Conservation (phyloP, 805 yeast genomes). For the Lachancea meyersii region DNA sequence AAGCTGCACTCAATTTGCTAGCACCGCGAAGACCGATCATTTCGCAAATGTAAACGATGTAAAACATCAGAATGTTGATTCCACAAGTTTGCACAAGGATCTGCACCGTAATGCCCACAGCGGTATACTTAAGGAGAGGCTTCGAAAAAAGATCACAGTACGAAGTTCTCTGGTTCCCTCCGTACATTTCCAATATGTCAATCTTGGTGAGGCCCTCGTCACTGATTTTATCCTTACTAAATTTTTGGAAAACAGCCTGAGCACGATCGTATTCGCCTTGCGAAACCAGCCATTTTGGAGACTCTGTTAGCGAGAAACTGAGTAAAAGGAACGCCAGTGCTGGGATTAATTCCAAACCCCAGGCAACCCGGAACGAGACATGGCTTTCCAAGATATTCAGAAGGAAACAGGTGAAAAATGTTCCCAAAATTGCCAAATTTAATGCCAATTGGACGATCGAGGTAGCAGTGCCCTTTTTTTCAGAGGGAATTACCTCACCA, state of each 20-base stretch:
- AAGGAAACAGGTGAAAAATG: constrained; percentile 45
- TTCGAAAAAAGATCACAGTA: constrained; percentile 30
- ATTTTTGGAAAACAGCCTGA: constrained; percentile 19
- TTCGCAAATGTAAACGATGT: constrained; percentile 42
- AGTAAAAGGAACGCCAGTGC: constrained; percentile 40
- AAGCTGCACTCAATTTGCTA: constrained; percentile 31
- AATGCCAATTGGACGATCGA: constrained; percentile 52
- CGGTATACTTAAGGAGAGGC: constrained; percentile 32
- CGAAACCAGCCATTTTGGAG: constrained; percentile 51
- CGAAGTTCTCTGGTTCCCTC: constrained; percentile 11
- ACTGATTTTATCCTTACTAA: not conserved
- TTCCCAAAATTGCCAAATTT: constrained; percentile 52
- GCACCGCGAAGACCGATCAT: constrained; percentile 40
- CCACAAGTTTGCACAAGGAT: constrained; percentile 42
- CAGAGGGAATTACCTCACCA: constrained; percentile 43
- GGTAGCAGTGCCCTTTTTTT: constrained; percentile 45
- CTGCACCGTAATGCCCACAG: constrained; percentile 37
- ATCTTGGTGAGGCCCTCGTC: constrained; percentile 9
- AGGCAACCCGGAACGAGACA: constrained; percentile 54
- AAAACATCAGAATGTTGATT: constrained; percentile 39
- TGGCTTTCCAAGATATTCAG: constrained; percentile 40
- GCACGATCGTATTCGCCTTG: constrained; percentile 35
- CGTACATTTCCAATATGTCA: constrained; percentile 25
- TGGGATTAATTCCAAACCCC: constrained; percentile 57
- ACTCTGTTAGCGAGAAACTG: constrained; percentile 43